phyloP scores from a whole-genome alignment of 768 basidiomycete genomes.

The Pleurotus citrinopileatus region DNA sequence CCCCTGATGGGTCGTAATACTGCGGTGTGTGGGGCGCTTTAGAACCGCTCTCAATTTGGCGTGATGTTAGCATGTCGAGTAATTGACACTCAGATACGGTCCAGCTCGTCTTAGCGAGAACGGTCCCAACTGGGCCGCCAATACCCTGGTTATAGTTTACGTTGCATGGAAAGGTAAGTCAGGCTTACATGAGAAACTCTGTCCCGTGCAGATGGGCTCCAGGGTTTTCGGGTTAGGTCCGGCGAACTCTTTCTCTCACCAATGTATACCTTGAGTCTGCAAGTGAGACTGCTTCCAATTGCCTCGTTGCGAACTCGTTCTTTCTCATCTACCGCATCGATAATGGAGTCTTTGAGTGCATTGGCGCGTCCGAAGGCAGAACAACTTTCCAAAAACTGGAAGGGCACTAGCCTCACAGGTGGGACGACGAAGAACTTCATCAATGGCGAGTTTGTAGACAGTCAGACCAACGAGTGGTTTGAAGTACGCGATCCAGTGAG shows the following conservation, averaged over 20 bases:
- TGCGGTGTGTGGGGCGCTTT: too few species aligned
- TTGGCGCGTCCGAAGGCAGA: conserved; percentile 63
- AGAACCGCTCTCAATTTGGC: too few species aligned
- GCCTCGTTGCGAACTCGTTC: conserved; percentile 24
- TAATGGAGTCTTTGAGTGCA: conserved; percentile 44
- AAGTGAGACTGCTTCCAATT: conserved; percentile 27
- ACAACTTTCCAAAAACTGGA: conserved; percentile 72
- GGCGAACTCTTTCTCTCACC: conserved; percentile 11
- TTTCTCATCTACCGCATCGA: conserved; percentile 46
- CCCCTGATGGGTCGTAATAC: too few species aligned
- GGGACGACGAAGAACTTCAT: conserved; percentile 90
- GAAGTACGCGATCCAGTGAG: conserved; percentile 88
- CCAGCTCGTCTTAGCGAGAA: too few species aligned
- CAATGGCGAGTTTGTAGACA: conserved; percentile 86
- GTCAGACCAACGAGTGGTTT: conserved; percentile 74
- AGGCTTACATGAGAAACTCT: neutral
- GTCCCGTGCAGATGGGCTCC: conserved; percentile 5
- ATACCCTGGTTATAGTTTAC: neutral
- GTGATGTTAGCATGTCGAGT: too few species aligned
- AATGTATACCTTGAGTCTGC: conserved; percentile 26
- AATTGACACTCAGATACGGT: too few species aligned
- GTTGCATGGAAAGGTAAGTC: neutral
- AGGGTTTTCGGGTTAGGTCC: conserved; percentile 8
- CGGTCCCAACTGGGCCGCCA: neutral
- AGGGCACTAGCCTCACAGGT: conserved; percentile 85